A percentile compares a stretch with the other conserved stretches of the same genome.
These are phyloP conservation scores for Lipomyces starkeyi DNA, from an alignment of 805 yeast species.

Conservation along the genomic window DNA sequence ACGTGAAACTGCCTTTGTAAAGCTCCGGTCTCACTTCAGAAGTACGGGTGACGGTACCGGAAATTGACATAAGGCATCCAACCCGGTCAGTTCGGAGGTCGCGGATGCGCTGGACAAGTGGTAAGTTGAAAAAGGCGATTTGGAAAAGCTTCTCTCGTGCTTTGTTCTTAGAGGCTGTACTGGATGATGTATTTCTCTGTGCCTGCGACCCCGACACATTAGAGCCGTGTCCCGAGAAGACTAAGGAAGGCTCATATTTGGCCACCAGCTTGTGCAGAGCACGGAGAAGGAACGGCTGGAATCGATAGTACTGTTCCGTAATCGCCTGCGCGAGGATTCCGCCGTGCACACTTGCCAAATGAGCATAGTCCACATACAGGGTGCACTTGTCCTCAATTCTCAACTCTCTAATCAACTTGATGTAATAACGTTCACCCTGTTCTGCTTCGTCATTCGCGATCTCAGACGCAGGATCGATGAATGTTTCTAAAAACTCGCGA, in stretches of 20 bases:
- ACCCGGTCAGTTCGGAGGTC: constrained; percentile 89
- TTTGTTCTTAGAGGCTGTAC: constrained; percentile 45
- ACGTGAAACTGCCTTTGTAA: constrained; percentile 81
- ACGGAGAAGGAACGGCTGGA: constrained; percentile 78
- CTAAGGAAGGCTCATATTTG: constrained; percentile 73
- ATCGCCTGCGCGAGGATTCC: constrained; percentile 91
- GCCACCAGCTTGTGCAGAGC: constrained; percentile 78
- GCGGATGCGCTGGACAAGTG: constrained; percentile 80
- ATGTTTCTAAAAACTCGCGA: constrained; percentile 80
- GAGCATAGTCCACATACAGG: constrained; percentile 83
- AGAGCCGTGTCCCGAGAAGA: constrained; percentile 42
- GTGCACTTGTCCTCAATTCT: constrained; percentile 75
- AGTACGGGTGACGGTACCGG: constrained; percentile 95
- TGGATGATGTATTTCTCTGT: constrained; percentile 13
- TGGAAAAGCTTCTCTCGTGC: constrained; percentile 79
- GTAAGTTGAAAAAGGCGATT: constrained; percentile 85
- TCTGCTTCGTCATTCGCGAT: constrained; percentile 45
- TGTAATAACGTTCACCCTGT: constrained; percentile 52
- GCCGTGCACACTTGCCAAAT: constrained; percentile 65
- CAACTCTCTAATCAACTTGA: constrained; percentile 83
- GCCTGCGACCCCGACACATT: constrained; percentile 6
- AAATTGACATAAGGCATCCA: constrained; percentile 80
- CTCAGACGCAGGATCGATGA: constrained; percentile 52
- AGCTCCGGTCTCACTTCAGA: constrained; percentile 96
- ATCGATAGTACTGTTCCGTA: constrained; percentile 88